Percentiles rank a stretch among this genome's conserved stretches.
Conservation (phyloP, 192 early-diverging fungal species). For the Fimicolochytrium jonesii region DNA sequence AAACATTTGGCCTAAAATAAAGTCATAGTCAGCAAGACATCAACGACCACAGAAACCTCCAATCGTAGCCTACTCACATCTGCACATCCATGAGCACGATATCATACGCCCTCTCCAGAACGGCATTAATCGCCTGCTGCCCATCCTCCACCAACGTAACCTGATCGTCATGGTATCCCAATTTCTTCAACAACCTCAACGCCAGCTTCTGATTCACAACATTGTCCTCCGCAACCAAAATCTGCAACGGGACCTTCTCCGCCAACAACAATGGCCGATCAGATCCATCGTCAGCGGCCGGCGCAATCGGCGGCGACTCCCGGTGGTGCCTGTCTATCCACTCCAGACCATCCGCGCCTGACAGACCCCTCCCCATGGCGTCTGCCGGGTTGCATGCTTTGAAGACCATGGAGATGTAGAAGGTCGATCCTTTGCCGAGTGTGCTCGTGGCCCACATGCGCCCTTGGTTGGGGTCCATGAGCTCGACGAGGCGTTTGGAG, state of each 20-base stretch:
- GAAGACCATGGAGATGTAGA: conserved; percentile 71
- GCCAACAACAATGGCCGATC: not conserved
- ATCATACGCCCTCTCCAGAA: not conserved
- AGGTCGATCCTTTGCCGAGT: conserved; percentile 56
- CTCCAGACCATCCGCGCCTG: too few species aligned
- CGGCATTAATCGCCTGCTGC: conserved; percentile 9
- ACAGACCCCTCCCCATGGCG: too few species aligned
- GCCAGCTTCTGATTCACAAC: conserved; percentile 17
- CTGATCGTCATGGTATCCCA: not conserved
- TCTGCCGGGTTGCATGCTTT: too few species aligned
- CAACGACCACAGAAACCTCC: not conserved
- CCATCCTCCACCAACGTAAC: conserved; percentile 9
- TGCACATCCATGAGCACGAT: conserved; percentile 19
- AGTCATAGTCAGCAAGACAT: not conserved
- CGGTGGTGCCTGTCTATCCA: too few species aligned
- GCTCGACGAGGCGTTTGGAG: conserved; percentile 53
- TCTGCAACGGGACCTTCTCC: conserved; percentile 10
- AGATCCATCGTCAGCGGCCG: not conserved
- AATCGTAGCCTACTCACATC: not conserved
- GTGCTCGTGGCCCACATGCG: conserved; percentile 54
- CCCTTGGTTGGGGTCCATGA: conserved; percentile 64
- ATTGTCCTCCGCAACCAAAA: conserved; percentile 28
- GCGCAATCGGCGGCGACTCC: not conserved
- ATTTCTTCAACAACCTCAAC: conserved; percentile 6
- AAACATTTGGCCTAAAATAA: conserved; percentile 20